Evolutionary conservation across 768 basidiomycete genomes (phyloP), one percentile per base, ranked within the genome.

Genomic region (Psilocybe cyanescens): DNA sequence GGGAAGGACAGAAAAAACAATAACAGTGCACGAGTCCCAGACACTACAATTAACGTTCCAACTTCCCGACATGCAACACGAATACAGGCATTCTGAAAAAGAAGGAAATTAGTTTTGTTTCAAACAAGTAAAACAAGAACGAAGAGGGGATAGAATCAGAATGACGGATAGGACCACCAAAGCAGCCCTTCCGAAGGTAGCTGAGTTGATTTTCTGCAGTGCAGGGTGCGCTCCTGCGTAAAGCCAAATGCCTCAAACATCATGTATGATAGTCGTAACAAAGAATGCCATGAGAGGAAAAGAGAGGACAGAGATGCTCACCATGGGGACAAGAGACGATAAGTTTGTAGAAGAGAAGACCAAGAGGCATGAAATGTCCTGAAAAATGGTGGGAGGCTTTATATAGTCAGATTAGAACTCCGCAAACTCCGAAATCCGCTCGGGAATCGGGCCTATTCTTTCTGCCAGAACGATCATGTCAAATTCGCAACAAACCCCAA

Each of bases 211-310:
- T 86, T 88, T 92, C 90, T 90, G 87, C 91, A 92, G 74, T 79
- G 88, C 87, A 84, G 83, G 85, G 76, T 66, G 69, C 81, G 69
- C 72, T 74, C 83, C 79, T 78, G 85, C 89, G 67, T 92, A 91
- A 91, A 91, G 90, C 90, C 90, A 92, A 91, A 91, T 92, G 90
- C 90, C 90, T 92, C 90, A 91, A 90, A 87, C 90, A 92, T 92
- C 90, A 88, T 86, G 67, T 50, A 57, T 33, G 50, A 28, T 48
- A 45, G 31, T 11, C 6, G 41, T 14, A n/a, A 16, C 14, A 35
- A 52, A 50, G 57, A 62, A 62, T 64, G 60, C 44, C 57, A 31
- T 12, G 33, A 51, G 58, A 35, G 44, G 61, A 61, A 28, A 52
- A 49, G 11, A 60, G 50, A 29, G 8, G 19, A 37, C 37, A 45